phyloP scores from a whole-genome alignment of 441 rosid genomes.

The Mallotus japonicus region DNA sequence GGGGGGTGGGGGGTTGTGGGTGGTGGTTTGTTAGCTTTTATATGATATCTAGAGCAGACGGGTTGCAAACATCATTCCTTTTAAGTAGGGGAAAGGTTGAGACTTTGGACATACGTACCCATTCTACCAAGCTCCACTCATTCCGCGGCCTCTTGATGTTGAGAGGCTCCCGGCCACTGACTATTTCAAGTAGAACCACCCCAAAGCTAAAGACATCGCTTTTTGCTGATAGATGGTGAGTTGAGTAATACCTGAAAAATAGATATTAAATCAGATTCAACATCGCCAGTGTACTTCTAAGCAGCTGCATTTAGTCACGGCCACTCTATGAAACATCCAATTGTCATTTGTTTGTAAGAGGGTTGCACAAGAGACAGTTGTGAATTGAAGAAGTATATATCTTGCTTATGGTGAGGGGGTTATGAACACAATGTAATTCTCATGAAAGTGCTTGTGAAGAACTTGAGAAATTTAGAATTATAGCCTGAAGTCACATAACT shows the following conservation, averaged over 20 bases:
- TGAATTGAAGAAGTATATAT: not conserved
- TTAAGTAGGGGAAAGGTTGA: not conserved
- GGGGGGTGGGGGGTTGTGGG: too few species aligned
- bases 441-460: not conserved
- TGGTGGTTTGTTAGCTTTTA: too few species aligned
- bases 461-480: not conserved
- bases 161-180: constrained; percentile 75
- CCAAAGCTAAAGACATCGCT: constrained; percentile 82
- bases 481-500: not conserved
- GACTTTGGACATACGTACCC: constrained; percentile 44
- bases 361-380: not conserved
- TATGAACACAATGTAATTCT: not conserved
- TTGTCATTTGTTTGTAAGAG: not conserved
- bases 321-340: not conserved
- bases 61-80: too few species aligned
- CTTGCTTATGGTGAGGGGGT: not conserved
- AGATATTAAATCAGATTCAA: constrained; percentile 12
- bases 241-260: constrained; percentile 61
- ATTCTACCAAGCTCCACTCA: constrained; percentile 84
- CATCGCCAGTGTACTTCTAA: not conserved
- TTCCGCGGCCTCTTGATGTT: constrained; percentile 63
- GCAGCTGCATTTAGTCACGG: not conserved
- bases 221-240: constrained; percentile 68
- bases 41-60: too few species aligned
- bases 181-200: constrained; percentile 69